These are phyloP conservation scores for Zostera marina DNA, from an alignment of 116 monocot species.

Conservation along the genomic window DNA sequence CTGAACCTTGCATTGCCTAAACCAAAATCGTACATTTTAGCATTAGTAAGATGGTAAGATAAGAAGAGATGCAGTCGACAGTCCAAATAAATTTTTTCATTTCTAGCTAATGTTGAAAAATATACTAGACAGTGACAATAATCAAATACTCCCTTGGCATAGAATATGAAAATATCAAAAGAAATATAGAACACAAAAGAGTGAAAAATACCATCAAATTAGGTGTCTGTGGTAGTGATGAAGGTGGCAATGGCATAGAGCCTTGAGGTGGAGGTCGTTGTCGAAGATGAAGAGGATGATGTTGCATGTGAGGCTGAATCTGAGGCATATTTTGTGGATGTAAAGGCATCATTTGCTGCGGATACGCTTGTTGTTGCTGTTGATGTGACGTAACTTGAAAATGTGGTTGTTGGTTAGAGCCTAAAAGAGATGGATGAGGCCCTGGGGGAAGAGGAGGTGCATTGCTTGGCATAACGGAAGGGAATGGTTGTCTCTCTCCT, in stretches of 20 bases:
- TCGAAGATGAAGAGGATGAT: constrained; percentile 43
- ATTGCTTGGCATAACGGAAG: constrained; percentile 27
- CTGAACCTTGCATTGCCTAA: constrained; percentile 62
- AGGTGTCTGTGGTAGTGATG: constrained; percentile 31
- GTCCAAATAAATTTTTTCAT: too few species aligned
- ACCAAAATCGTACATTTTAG: neutral
- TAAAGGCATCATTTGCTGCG: constrained; percentile 47
- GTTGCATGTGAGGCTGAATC: constrained; percentile 51
- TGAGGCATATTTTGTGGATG: constrained; percentile 53
- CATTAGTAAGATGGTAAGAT: neutral
- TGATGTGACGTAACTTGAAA: constrained; percentile 43
- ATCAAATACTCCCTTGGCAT: neutral
- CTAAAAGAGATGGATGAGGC: constrained; percentile 87
- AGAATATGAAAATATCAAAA: neutral
- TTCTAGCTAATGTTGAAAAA: too few species aligned
- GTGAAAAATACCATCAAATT: constrained; percentile 51
- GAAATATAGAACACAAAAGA: neutral
- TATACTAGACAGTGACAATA: neutral
- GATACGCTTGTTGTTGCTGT: constrained; percentile 46
- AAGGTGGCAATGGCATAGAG: constrained; percentile 15
- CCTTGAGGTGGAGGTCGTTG: constrained; percentile 39
- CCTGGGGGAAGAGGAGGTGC: constrained; percentile 96
- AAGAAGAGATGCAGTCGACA: too few species aligned
- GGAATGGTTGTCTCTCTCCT: constrained; percentile 51
- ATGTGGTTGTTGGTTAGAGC: constrained; percentile 50